Evolutionary conservation across 2,329 filamentous ascomycete genomes (phyloP).

Genomic region (Fusarium zealandicum): DNA sequence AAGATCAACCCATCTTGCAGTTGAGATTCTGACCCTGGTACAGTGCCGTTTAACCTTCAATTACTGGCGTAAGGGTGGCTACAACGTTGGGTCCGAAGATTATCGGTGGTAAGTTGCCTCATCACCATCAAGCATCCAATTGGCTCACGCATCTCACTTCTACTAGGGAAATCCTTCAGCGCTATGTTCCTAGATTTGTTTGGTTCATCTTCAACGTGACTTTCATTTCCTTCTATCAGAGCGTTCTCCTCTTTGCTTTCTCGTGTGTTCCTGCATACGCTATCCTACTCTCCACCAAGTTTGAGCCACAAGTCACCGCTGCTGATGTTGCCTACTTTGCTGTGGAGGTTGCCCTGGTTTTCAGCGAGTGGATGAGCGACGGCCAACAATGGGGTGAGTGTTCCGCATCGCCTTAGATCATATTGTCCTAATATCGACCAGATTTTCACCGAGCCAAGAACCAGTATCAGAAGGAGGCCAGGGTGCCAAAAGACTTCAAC

Average conservation of each 20-base stretch:
- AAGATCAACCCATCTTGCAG: not conserved
- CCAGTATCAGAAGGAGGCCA: conserved; percentile 69
- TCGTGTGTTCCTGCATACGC: conserved; percentile 81
- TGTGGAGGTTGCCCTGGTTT: conserved; percentile 58
- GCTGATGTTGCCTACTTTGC: conserved; percentile 59
- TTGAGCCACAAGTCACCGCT: conserved; percentile 58
- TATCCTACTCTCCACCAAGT: conserved; percentile 74
- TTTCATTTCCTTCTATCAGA: conserved; percentile 89
- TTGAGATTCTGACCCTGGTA: conserved; percentile 15
- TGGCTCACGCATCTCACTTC: conserved; percentile 11
- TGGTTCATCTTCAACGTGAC: conserved; percentile 87
- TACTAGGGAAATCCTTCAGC: conserved; percentile 72
- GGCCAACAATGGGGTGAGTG: conserved; percentile 85
- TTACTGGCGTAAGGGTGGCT: conserved; percentile 95
- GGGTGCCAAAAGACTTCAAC: conserved; percentile 32
- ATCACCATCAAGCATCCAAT: not conserved
- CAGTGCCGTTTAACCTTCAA: conserved; percentile 88
- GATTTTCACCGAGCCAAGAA: conserved; percentile 84
- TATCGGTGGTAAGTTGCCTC: conserved; percentile 74
- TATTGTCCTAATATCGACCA: conserved; percentile 42
- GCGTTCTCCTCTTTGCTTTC: conserved; percentile 80
- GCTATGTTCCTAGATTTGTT: conserved; percentile 64
- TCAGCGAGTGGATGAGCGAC: conserved; percentile 82
- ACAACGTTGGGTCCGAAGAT: conserved; percentile 87
- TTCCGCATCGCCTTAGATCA: not conserved